These are phyloP conservation scores for Nannochloris sp. DNA, from an alignment of 139 green algal species.

Conservation along the genomic window DNA sequence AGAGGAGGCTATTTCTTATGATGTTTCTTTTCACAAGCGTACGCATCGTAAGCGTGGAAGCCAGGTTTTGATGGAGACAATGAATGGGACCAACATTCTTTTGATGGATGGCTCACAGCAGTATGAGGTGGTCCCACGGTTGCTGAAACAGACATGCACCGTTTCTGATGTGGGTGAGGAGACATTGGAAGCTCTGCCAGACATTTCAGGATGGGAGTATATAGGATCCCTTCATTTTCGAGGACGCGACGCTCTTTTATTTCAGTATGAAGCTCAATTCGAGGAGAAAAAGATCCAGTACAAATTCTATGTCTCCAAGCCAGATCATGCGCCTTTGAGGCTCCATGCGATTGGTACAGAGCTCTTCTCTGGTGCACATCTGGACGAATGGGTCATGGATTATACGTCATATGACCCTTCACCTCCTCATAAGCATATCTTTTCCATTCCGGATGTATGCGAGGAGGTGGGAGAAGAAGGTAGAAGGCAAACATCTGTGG, in stretches of 20 bases:
- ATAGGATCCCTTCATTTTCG: not conserved
- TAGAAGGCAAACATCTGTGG: not conserved
- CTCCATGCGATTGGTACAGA: constrained; percentile 40
- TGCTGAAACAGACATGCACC: constrained; percentile 9
- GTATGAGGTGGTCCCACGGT: constrained; percentile 13
- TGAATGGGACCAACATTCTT: constrained; percentile 14
- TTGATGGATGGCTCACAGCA: not conserved
- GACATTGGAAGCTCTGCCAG: constrained; percentile 8
- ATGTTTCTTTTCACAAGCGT: constrained; percentile 12
- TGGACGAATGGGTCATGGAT: constrained; percentile 32
- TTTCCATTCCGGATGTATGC: constrained; percentile 23
- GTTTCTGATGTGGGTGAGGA: not conserved
- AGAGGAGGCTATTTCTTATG: constrained; percentile 8
- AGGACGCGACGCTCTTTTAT: not conserved
- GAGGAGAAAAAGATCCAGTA: constrained; percentile 26
- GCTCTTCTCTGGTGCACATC: constrained; percentile 26
- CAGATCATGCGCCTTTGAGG: constrained; percentile 15
- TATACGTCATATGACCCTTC: constrained; percentile 19
- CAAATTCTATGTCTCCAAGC: constrained; percentile 13
- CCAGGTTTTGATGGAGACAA: constrained; percentile 10
- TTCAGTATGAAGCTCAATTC: constrained; percentile 8
- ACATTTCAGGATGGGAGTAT: constrained; percentile 17
- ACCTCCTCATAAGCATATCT: constrained; percentile 10
- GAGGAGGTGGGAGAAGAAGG: not conserved
- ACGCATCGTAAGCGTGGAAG: not conserved